Conservation (phyloP, 2,329 filamentous ascomycete genomes). For the Neofusicoccum laricinum region DNA sequence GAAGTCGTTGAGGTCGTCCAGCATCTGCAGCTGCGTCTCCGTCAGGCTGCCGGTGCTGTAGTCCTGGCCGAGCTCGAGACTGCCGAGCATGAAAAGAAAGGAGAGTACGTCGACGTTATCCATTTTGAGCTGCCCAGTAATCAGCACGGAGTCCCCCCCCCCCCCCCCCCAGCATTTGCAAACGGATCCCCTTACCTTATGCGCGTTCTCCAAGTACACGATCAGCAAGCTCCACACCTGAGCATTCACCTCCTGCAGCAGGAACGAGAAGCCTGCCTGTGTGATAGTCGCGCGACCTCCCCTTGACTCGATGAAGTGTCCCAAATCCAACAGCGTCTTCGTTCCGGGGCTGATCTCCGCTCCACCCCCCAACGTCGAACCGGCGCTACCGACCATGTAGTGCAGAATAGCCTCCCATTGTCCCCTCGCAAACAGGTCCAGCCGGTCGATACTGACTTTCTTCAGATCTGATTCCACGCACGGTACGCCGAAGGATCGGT, state of each 20-base stretch:
- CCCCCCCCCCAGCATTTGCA: not conserved
- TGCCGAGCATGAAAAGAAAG: conserved; percentile 93
- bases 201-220: conserved; percentile 81
- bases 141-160: not conserved
- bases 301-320: conserved; percentile 70
- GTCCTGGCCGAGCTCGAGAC: conserved; percentile 83
- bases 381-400: conserved; percentile 81
- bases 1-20: conserved; percentile 87
- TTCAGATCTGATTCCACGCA: conserved; percentile 62
- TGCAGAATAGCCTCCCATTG: conserved; percentile 97
- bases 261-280: conserved; percentile 87
- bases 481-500: conserved; percentile 88
- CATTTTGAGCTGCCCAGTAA: conserved; percentile 57
- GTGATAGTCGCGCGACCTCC: conserved; percentile 70
- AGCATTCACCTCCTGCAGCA: conserved; percentile 91
- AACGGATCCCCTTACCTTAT: not conserved
- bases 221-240: conserved; percentile 96
- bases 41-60: conserved; percentile 86
- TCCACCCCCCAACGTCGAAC: conserved; percentile 18
- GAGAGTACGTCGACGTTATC: conserved; percentile 91
- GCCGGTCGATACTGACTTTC: conserved; percentile 62
- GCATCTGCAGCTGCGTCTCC: conserved; percentile 77
- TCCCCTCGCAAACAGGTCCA: conserved; percentile 80
- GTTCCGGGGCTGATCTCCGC: conserved; percentile 58
- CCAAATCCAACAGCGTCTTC: conserved; percentile 76